Percentiles rank a stretch among this genome's conserved stretches.
These are phyloP conservation scores for Cordyceps pruinosa DNA, from an alignment of 2,329 filamentous ascomycete species.

Conservation along the genomic window DNA sequence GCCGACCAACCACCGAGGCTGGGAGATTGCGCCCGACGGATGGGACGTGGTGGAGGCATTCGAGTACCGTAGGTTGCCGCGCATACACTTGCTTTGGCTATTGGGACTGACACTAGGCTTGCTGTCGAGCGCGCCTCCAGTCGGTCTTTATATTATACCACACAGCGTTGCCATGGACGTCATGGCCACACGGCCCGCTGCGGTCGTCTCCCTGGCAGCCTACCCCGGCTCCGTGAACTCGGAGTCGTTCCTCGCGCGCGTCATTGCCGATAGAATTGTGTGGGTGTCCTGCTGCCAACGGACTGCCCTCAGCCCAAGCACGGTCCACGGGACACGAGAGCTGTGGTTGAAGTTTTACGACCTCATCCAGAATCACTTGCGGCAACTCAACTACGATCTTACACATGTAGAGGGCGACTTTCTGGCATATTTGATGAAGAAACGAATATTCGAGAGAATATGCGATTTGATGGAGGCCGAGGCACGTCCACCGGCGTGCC, in stretches of 20 bases:
- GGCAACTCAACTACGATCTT: slow-evolving; percentile 5
- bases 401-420: not conserved
- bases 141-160: not conserved
- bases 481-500: not conserved
- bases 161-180: not conserved
- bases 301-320: slow-evolving; percentile 1
- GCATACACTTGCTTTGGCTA: not conserved
- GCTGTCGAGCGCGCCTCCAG: too few species aligned
- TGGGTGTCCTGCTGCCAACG: slow-evolving; percentile 3
- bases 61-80: slow-evolving; percentile 1
- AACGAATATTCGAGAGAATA: slow-evolving; percentile 8
- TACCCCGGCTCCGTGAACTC: slow-evolving; percentile 4
- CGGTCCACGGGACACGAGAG: not conserved
- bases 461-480: slow-evolving; percentile 10
- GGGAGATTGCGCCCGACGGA: slow-evolving; percentile 2
- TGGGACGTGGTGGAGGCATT: slow-evolving; percentile 10
- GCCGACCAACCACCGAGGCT: slow-evolving; percentile 4
- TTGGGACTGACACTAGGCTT: too few species aligned
- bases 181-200: not conserved
- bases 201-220: not conserved
- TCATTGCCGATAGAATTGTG: slow-evolving; percentile 8
- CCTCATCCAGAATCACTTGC: not conserved
- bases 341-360: slow-evolving; percentile 1
- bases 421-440: not conserved
- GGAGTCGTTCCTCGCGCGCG: slow-evolving; percentile 7